Evolutionary conservation across 1,284 basidiomycete species (phyloP), one percentile per base, ranked within the genome.

Genomic region (Cutaneotrichosporon dermatis): DNA sequence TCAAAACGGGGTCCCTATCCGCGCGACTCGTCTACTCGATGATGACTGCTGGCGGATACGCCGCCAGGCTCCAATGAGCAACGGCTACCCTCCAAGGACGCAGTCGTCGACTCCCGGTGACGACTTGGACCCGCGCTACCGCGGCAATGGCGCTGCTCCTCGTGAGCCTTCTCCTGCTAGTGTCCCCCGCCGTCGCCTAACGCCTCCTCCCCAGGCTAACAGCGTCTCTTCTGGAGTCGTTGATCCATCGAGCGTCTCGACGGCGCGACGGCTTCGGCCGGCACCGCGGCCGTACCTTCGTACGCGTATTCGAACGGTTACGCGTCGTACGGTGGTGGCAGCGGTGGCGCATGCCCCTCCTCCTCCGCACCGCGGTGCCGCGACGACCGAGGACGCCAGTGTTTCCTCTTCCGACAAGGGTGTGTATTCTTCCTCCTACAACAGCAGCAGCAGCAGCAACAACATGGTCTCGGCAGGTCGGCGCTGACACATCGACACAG

Each of bases 51-150:
- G 66, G 69, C 12, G 66, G 66, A 12, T 68, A 71, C 48, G 67
- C 65, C 5, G 57, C 63, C 71, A 69, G 51, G 66, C 67, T 37
- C 64, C 65, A 36, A 71, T 71, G 65, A 46, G 60, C 60, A 71
- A 70, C 59, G 70, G 69, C 11, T 72, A 72, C 57, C 74, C 74
- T 5, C 69, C 70, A 25, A 63, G 74, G 36, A 69, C 71, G n/a
- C 70, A 74, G 54, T 70, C 67, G n/a, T 70, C 69, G 25, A 73
- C 73, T 4, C 74, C 72, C 9, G 66, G 73, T 25, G 68, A 67
- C 35, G 61, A 62, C 44, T 49, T 62, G 16, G 60, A 61, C 48
- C 59, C 60, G 49, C 66, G 67, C 57, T 65, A 61, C 60, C 64
- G 64, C 46, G 57, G 61, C 55, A 51, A 54, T 55, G 63, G 59